Evolutionary conservation across 345 rosid genomes (phyloP).

Genomic region (Leavenworthia alabamica): DNA sequence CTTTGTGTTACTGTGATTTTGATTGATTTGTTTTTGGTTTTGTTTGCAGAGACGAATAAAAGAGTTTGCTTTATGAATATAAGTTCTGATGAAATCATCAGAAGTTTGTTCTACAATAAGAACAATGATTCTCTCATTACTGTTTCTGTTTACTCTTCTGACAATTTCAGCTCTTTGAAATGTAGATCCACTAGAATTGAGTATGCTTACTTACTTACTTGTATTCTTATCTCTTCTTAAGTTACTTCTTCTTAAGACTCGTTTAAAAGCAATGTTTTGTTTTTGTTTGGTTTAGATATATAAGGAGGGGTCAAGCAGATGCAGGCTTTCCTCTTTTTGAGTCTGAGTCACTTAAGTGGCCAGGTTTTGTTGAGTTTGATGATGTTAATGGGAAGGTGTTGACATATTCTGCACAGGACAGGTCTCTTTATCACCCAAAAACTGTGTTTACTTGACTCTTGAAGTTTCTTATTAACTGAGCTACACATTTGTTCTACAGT

Average conservation of each 20-base stretch:
- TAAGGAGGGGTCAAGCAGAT: constrained; percentile 58
- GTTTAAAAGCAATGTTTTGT: not conserved
- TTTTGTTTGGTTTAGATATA: constrained; percentile 41
- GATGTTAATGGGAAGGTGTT: constrained; percentile 86
- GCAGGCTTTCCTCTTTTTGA: constrained; percentile 83
- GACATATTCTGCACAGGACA: constrained; percentile 76
- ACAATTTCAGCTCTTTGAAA: constrained; percentile 78
- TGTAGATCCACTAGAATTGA: constrained; percentile 86
- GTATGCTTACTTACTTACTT: constrained; percentile 33
- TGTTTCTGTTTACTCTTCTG: constrained; percentile 82
- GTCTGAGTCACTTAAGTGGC: constrained; percentile 83
- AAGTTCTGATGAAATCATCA: constrained; percentile 77
- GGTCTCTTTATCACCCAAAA: constrained; percentile 30
- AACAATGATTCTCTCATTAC: constrained; percentile 89
- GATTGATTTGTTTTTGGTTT: constrained; percentile 29
- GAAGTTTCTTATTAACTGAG: not conserved
- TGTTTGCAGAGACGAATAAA: constrained; percentile 58
- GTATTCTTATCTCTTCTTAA: not conserved
- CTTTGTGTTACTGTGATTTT: constrained; percentile 21
- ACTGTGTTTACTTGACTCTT: not conserved
- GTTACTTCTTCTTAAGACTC: not conserved
- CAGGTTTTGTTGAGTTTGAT: constrained; percentile 88
- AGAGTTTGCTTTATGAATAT: constrained; percentile 75
- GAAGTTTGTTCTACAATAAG: constrained; percentile 81
- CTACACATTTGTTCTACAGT: constrained; percentile 29